A percentile compares a stretch with the other conserved stretches of the same genome.
phyloP scores from a whole-genome alignment of 805 yeast genomes.

The Priceomyces melissophilus region DNA sequence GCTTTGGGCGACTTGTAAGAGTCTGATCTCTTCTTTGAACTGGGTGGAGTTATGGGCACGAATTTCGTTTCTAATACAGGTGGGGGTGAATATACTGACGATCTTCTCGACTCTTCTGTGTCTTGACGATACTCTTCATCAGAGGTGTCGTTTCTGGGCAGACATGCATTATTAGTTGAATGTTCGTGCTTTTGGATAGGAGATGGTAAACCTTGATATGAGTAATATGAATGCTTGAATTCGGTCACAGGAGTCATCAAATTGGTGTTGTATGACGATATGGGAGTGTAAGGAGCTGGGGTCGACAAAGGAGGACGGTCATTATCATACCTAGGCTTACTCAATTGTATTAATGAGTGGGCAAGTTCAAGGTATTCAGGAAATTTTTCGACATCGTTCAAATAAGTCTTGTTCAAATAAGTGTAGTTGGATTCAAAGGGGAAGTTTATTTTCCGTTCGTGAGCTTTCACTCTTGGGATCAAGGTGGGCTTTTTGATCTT shows the following conservation, averaged over 20 bases:
- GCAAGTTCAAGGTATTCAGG: conserved; percentile 50
- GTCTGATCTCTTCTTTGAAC: conserved; percentile 30
- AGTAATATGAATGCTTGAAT: neutral
- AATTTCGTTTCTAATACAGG: conserved; percentile 20
- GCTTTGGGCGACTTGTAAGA: conserved; percentile 32
- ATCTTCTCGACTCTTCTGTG: conserved; percentile 6
- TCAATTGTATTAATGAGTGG: conserved; percentile 36
- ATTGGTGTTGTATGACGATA: conserved; percentile 2
- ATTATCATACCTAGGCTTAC: conserved; percentile 10
- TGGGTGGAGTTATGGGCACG: conserved; percentile 42
- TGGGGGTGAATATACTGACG: conserved; percentile 9
- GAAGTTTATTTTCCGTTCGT: conserved; percentile 41
- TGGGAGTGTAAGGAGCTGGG: conserved; percentile 2
- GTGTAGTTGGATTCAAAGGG: conserved; percentile 54
- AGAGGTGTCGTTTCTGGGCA: neutral
- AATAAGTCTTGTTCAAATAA: conserved; percentile 45
- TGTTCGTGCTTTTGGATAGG: conserved; percentile 8
- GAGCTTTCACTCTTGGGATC: conserved; percentile 14
- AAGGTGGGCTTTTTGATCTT: conserved; percentile 10
- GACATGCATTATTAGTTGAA: neutral
- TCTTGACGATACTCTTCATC: neutral
- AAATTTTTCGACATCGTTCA: conserved; percentile 46
- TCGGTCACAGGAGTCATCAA: neutral
- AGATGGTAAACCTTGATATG: conserved; percentile 13
- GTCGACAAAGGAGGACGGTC: neutral